Evolutionary conservation across 2,329 filamentous ascomycete species (phyloP).

Genomic region (Xylaria polymorpha): DNA sequence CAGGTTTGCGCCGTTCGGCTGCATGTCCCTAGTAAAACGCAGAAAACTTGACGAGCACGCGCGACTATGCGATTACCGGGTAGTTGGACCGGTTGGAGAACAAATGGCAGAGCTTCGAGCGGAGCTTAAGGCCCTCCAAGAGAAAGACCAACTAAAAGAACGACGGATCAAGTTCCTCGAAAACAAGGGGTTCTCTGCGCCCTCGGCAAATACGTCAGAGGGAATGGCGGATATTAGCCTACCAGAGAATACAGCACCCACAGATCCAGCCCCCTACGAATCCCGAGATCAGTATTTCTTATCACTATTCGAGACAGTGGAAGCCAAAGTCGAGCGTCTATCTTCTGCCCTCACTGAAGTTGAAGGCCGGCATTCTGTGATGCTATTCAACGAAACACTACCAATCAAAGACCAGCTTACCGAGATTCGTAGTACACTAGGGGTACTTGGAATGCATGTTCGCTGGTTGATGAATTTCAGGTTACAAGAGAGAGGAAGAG

Average conservation of each 20-base stretch:
- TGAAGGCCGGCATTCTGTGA: constrained; percentile 69
- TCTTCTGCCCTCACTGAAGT: constrained; percentile 68
- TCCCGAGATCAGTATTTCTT: constrained; percentile 59
- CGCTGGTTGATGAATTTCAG: constrained; percentile 67
- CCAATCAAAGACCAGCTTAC: constrained; percentile 72
- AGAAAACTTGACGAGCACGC: constrained; percentile 59
- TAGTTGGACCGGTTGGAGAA: constrained; percentile 62
- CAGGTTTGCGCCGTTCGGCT: constrained; percentile 63
- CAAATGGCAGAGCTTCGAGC: constrained; percentile 61
- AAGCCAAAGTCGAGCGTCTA: constrained; percentile 67
- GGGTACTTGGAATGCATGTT: constrained; percentile 69
- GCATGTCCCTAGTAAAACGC: constrained; percentile 55
- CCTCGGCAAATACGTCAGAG: constrained; percentile 42
- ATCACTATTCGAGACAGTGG: constrained; percentile 62
- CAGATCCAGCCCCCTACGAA: constrained; percentile 50
- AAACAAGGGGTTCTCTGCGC: constrained; percentile 49
- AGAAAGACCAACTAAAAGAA: constrained; percentile 55
- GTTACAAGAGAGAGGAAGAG: constrained; percentile 58
- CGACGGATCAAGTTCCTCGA: constrained; percentile 58
- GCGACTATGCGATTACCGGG: constrained; percentile 63
- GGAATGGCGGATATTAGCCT: constrained; percentile 45
- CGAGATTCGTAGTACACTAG: constrained; percentile 67
- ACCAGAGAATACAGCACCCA: constrained; percentile 41
- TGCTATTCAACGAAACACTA: constrained; percentile 71
- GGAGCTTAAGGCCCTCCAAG: constrained; percentile 58